A percentile compares a stretch with the other conserved stretches of the same genome.
phyloP scores from a whole-genome alignment of 768 basidiomycete genomes.

The Mycena metata region DNA sequence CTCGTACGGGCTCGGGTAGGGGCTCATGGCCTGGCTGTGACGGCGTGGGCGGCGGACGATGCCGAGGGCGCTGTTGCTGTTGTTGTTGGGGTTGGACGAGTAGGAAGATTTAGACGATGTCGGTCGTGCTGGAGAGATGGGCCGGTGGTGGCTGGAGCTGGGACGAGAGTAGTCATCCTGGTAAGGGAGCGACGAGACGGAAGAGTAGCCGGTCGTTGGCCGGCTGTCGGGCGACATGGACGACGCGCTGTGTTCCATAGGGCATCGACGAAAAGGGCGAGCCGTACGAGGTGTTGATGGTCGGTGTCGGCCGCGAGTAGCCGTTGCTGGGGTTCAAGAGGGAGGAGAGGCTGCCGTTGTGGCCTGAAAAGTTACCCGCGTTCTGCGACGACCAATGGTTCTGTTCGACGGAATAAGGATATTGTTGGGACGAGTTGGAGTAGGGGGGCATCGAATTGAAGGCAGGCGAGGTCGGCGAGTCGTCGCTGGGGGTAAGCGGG shows the following conservation, averaged over 20 bases:
- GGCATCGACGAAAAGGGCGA: slow-evolving; percentile 80
- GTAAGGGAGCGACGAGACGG: slow-evolving; percentile 82
- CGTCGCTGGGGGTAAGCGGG: slow-evolving; percentile 78
- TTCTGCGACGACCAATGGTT: slow-evolving; percentile 65
- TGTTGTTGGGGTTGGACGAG: slow-evolving; percentile 52
- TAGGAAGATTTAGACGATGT: slow-evolving; percentile 75
- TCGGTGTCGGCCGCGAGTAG: slow-evolving; percentile 71
- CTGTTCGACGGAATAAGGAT: slow-evolving; percentile 70
- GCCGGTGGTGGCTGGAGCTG: slow-evolving; percentile 79
- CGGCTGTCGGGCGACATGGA: slow-evolving; percentile 89
- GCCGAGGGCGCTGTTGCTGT: slow-evolving; percentile 48
- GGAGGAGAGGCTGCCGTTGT: slow-evolving; percentile 82
- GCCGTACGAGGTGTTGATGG: slow-evolving; percentile 80
- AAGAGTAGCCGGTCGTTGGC: slow-evolving; percentile 88
- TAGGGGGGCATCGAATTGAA: slow-evolving; percentile 61
- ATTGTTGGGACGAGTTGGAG: slow-evolving; percentile 69
- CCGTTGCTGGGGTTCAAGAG: slow-evolving; percentile 80
- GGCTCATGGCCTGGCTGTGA: slow-evolving; percentile 90
- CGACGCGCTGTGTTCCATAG: slow-evolving; percentile 77
- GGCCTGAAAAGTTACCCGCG: slow-evolving; percentile 65
- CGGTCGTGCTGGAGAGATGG: slow-evolving; percentile 77
- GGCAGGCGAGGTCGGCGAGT: slow-evolving; percentile 66
- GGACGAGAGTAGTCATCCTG: slow-evolving; percentile 85
- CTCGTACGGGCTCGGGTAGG: slow-evolving; percentile 88
- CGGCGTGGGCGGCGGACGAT: slow-evolving; percentile 76